Conservation (phyloP, 2,329 filamentous ascomycete genomes). For the Cordyceps javanica region DNA sequence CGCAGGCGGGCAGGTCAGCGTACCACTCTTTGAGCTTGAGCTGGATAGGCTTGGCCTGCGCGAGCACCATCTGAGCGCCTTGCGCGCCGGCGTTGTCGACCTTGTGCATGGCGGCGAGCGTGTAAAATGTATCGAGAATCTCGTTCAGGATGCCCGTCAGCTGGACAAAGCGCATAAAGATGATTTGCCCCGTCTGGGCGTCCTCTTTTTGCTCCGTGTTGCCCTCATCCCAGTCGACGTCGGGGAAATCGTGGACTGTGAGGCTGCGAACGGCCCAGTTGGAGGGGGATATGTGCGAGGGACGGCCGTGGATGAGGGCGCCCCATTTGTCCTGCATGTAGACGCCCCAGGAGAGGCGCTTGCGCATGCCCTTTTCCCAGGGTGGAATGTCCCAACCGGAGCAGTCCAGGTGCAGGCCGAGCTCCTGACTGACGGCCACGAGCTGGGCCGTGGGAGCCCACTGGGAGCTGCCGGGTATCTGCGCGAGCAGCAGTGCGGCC, state of each 20-base stretch:
- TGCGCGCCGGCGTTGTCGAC: conserved; percentile 61
- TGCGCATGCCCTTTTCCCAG: conserved; percentile 81
- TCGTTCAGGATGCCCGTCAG: conserved; percentile 71
- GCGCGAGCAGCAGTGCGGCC: conserved; percentile 67
- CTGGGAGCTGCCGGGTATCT: conserved; percentile 69
- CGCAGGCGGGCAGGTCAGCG: conserved; percentile 54
- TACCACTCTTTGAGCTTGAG: conserved; percentile 81
- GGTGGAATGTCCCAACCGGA: conserved; percentile 77
- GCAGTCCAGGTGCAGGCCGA: conserved; percentile 85
- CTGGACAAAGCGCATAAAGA: conserved; percentile 71
- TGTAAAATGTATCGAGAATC: conserved; percentile 79
- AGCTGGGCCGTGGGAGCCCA: conserved; percentile 83
- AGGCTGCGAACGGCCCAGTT: conserved; percentile 73
- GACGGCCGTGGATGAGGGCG: conserved; percentile 75
- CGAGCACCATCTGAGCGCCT: conserved; percentile 66
- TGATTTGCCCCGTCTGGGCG: conserved; percentile 58
- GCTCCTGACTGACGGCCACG: conserved; percentile 78
- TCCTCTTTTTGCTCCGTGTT: conserved; percentile 57
- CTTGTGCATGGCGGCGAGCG: conserved; percentile 65
- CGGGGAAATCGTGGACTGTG: conserved; percentile 64
- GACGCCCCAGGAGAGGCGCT: conserved; percentile 81
- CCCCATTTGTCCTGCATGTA: conserved; percentile 96
- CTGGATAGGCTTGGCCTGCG: conserved; percentile 74
- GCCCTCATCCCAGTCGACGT: conserved; percentile 60
- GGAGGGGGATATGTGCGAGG: conserved; percentile 62